Base-by-base conservation (phyloP, 495 filamentous ascomycete genomes). In the Penicillium alfredii region DNA sequence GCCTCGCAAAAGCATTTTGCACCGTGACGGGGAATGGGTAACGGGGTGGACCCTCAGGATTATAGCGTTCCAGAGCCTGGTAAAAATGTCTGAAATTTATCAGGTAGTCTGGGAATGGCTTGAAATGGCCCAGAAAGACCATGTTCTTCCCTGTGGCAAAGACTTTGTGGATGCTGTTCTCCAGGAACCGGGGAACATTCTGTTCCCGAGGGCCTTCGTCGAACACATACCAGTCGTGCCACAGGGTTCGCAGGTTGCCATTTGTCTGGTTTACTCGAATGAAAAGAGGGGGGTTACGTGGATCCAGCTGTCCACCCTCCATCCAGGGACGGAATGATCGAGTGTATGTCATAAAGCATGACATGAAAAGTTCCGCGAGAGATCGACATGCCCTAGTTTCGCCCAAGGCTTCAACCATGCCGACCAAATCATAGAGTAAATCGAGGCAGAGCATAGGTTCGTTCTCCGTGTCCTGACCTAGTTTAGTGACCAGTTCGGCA, bases 121-220 rank as follows among this genome's bases (percentile, higher is more conserved):
- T 60, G 33, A 86, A 70, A 20, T 78, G 73, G 20, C 79, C 81
- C 12, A 94, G 60, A 32, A 97, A 84, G 1, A 92, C 77, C 42
- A 88, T 80, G 48, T 81, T 92, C 55, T 96, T 95, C 0, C 92
- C 90, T 4, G 85, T 81, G 0, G 78, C 86, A 39, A 94, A 87
- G 15, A 95, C 84, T 40, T 77, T 83, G 8, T 66, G 55, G 1
- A 76, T 77, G 1, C 78, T 73, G 1, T 77, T 68, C 24, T 78
- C 76, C 5, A 96, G 68, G 39, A 95, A 94, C 4, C 59, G 70
- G 0, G 89, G 90, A 7, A 81, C 77, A 47, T 80, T 76, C 1
- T 84, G 56, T 0, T 52, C 50, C 17, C 76, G 74, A 15, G 48
- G 37, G 15, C 76, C 58, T 5, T 66, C 57, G 11, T 77, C 74